phyloP scores from a whole-genome alignment of 2,329 filamentous ascomycete genomes.

The Cytospora chrysosperma region DNA sequence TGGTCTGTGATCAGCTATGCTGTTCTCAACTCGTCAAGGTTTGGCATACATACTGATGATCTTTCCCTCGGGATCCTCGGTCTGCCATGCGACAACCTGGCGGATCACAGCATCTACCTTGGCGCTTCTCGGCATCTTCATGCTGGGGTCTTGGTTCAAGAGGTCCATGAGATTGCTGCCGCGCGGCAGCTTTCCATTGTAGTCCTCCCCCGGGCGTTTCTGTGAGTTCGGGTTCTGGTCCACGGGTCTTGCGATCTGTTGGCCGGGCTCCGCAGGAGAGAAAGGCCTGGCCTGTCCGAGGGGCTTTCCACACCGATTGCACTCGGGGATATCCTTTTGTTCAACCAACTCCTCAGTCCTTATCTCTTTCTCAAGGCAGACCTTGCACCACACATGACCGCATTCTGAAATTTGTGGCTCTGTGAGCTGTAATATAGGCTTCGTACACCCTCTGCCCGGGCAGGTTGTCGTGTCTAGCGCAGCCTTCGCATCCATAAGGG shows the following conservation, averaged over 20 bases:
- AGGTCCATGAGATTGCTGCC: neutral
- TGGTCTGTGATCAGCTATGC: neutral
- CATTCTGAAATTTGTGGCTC: neutral
- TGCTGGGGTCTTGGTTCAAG: neutral
- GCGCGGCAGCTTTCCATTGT: constrained; percentile 1
- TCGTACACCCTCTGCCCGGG: neutral
- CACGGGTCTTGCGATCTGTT: no score
- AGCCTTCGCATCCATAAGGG: neutral
- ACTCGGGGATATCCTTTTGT: neutral
- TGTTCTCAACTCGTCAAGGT: constrained; percentile 17
- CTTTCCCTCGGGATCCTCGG: neutral
- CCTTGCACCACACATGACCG: neutral
- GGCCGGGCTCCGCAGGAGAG: neutral
- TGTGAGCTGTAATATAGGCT: neutral
- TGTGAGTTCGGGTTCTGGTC: neutral
- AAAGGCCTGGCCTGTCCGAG: neutral
- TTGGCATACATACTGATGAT: constrained; percentile 1
- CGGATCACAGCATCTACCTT: neutral
- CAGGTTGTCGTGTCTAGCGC: neutral
- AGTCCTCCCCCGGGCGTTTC: neutral
- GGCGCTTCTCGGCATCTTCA: neutral
- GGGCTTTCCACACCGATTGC: neutral
- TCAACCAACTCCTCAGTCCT: neutral
- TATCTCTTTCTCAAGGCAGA: neutral
- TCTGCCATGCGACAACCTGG: neutral